Percentiles rank a stretch among this genome's conserved stretches.
phyloP scores from a whole-genome alignment of 2,329 filamentous ascomycete genomes.

The Trichophyton simii region DNA sequence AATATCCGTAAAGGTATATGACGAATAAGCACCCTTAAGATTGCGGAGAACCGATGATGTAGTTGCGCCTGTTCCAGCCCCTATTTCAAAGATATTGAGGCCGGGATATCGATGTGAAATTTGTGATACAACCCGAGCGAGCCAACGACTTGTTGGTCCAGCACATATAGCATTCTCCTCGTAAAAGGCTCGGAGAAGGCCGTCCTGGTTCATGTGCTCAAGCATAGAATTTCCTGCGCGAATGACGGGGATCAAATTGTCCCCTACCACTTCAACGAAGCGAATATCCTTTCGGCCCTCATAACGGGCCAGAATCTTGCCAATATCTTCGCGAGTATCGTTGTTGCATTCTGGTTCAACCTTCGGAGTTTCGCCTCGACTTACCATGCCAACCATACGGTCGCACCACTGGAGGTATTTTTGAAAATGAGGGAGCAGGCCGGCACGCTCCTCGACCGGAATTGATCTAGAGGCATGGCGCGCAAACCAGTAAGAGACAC shows the following conservation, averaged over 20 bases:
- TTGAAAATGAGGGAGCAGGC: neutral
- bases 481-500: neutral
- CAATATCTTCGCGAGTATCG: neutral
- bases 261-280: constrained; percentile 13
- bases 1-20: constrained; percentile 39
- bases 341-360: neutral
- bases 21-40: constrained; percentile 22
- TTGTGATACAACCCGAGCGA: constrained; percentile 23
- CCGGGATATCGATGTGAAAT: constrained; percentile 32
- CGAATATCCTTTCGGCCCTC: neutral
- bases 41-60: constrained; percentile 26
- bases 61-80: constrained; percentile 33
- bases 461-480: neutral
- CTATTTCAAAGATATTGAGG: constrained; percentile 35
- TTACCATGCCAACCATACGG: neutral
- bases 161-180: constrained; percentile 11
- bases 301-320: neutral
- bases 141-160: constrained; percentile 13
- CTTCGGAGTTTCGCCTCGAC: neutral
- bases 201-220: constrained; percentile 15
- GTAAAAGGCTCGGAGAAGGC: constrained; percentile 7
- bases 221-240: constrained; percentile 23
- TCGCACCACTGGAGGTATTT: constrained; percentile 1
- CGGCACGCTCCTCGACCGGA: neutral
- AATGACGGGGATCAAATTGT: constrained; percentile 23